These are phyloP conservation scores for Aureobasidium musti DNA, from an alignment of 2,329 filamentous ascomycete genomes.

Conservation along the genomic window DNA sequence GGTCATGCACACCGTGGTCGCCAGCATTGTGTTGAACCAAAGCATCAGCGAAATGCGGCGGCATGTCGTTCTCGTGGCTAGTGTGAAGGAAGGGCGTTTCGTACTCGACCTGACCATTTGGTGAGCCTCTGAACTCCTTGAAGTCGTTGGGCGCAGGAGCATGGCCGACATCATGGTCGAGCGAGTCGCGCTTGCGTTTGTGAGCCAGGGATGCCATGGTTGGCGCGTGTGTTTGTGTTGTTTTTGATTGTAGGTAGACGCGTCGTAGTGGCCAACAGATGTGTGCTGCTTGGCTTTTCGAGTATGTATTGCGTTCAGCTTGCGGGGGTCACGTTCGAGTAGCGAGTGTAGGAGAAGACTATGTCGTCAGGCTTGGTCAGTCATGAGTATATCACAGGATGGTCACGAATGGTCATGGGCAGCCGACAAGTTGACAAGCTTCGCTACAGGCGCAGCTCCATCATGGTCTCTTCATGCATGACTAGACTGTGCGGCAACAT, in stretches of 20 bases:
- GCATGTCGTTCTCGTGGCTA: conserved; percentile 46
- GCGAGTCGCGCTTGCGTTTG: conserved; percentile 52
- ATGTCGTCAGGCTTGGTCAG: background rate
- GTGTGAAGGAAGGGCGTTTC: conserved; percentile 39
- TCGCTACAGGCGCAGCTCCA: background rate
- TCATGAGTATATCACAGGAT: background rate
- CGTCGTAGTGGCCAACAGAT: background rate
- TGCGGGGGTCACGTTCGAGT: background rate
- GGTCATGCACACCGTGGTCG: conserved; percentile 33
- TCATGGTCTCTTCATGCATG: background rate
- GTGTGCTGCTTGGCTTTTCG: background rate
- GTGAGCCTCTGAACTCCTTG: conserved; percentile 32
- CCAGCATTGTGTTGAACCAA: conserved; percentile 39
- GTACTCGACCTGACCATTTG: conserved; percentile 38
- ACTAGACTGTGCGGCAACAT: background rate
- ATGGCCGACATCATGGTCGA: conserved; percentile 46
- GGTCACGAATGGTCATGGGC: background rate
- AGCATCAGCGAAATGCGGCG: conserved; percentile 42
- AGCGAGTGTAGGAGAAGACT: background rate
- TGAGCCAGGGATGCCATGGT: conserved; percentile 39
- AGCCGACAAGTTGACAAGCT: background rate
- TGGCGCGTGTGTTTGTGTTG: background rate
- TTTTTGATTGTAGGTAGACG: background rate
- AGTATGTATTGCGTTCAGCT: background rate
- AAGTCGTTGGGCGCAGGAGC: conserved; percentile 35